These are phyloP conservation scores for Saccharomyces mikatae DNA, from an alignment of 805 yeast species.

Conservation along the genomic window DNA sequence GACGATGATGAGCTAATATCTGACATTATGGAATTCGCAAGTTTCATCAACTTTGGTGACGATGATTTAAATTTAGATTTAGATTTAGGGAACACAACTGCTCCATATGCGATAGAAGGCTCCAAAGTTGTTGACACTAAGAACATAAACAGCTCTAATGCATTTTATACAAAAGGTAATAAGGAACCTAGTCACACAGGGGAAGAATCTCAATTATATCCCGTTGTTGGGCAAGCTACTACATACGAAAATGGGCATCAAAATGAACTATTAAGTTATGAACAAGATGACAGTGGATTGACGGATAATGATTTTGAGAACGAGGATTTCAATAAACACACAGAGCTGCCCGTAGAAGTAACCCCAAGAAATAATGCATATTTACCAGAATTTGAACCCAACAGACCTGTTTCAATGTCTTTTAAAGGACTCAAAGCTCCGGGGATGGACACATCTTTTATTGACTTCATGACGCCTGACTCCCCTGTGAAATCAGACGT, in stretches of 20 bases:
- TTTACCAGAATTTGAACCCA: slow-evolving; percentile 14
- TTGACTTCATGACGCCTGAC: slow-evolving; percentile 32
- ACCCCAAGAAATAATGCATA: slow-evolving; percentile 11
- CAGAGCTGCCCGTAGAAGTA: neutral
- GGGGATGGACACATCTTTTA: slow-evolving; percentile 37
- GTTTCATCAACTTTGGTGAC: slow-evolving; percentile 39
- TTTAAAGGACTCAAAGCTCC: slow-evolving; percentile 59
- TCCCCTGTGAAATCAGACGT: slow-evolving; percentile 31
- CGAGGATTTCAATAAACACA: slow-evolving; percentile 21
- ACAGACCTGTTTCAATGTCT: slow-evolving; percentile 40
- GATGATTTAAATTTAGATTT: slow-evolving; percentile 32
- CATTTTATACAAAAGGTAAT: neutral
- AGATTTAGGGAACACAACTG: slow-evolving; percentile 5
- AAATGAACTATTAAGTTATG: neutral
- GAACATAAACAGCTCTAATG: neutral
- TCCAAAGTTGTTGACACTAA: neutral
- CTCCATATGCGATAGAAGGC: neutral
- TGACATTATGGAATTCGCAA: slow-evolving; percentile 40
- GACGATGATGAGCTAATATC: slow-evolving; percentile 32
- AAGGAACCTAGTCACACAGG: neutral
- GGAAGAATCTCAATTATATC: neutral
- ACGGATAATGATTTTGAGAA: slow-evolving; percentile 16
- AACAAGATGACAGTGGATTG: neutral
- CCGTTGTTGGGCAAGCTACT: neutral
- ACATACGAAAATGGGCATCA: slow-evolving; percentile 5